Conservation (phyloP, 306 rosid species). For the Prosopis cineraria region DNA sequence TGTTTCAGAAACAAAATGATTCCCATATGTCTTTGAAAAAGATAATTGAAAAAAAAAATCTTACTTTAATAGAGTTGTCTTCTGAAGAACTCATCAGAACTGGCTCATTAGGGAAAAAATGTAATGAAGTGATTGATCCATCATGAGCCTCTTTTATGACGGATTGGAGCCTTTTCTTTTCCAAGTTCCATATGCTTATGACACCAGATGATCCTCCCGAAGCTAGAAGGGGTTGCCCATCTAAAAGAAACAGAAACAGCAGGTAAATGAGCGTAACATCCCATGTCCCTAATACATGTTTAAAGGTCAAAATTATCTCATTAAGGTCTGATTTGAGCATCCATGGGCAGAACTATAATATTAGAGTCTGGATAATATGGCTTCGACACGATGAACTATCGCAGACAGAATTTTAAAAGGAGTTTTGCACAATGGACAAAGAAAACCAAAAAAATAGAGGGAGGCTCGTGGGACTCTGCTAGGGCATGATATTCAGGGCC, state of each 20-base stretch:
- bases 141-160: conserved; percentile 94
- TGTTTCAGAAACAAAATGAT: not conserved
- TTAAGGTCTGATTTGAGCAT: not conserved
- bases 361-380: not conserved
- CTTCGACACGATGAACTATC: not conserved
- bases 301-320: not conserved
- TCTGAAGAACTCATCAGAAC: conserved; percentile 90
- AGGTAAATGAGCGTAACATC: conserved; percentile 24
- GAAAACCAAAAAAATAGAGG: too few relatives aligned
- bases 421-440: too few relatives aligned
- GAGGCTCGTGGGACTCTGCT: too few relatives aligned
- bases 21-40: not conserved
- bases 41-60: conserved; percentile 23
- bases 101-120: conserved; percentile 91
- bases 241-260: conserved; percentile 44
- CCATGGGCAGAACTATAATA: not conserved
- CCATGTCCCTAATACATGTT: too few relatives aligned
- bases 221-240: conserved; percentile 94
- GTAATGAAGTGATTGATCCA: conserved; percentile 69
- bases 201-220: conserved; percentile 99
- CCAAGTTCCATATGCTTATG: conserved; percentile 95
- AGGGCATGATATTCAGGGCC: too few relatives aligned
- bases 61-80: conserved; percentile 92
- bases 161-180: conserved; percentile 91
- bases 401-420: not conserved